A percentile compares a stretch with the other conserved stretches of the same genome.
These are phyloP conservation scores for Hericium erinaceus DNA, from an alignment of 768 basidiomycete species.

Conservation along the genomic window DNA sequence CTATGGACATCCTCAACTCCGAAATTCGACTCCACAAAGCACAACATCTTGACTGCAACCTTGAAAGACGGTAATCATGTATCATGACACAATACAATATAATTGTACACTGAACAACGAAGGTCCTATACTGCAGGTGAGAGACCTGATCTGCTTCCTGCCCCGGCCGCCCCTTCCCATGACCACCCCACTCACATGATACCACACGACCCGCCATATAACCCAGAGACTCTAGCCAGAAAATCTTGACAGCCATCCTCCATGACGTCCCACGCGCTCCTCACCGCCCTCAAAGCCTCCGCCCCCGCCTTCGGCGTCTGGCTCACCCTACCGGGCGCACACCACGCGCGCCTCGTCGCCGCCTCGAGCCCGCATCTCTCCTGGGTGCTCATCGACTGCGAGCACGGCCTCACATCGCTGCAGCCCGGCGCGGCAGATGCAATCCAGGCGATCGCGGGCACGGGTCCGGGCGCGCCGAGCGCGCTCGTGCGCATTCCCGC, in stretches of 20 bases:
- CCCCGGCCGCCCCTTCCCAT: too few species aligned
- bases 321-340: conserved; percentile 50
- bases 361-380: conserved; percentile 41
- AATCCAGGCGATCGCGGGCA: conserved; percentile 42
- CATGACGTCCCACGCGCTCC: background rate
- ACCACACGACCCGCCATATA: too few species aligned
- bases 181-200: too few species aligned
- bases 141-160: too few species aligned
- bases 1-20: too few species aligned
- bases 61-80: too few species aligned
- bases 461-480: conserved; percentile 46
- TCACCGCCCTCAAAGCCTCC: conserved; percentile 31
- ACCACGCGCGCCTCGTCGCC: conserved; percentile 51
- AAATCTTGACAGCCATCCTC: background rate
- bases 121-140: too few species aligned
- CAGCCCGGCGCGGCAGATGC: conserved; percentile 49
- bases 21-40: too few species aligned
- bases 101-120: too few species aligned
- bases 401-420: conserved; percentile 52
- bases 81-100: too few species aligned
- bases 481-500: conserved; percentile 55
- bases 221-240: too few species aligned
- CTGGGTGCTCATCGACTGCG: conserved; percentile 61
- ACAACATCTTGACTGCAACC: too few species aligned
- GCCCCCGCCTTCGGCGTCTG: conserved; percentile 62